These are phyloP conservation scores for Neurospora discreta DNA, from an alignment of 495 filamentous ascomycete genomes.

Conservation along the genomic window DNA sequence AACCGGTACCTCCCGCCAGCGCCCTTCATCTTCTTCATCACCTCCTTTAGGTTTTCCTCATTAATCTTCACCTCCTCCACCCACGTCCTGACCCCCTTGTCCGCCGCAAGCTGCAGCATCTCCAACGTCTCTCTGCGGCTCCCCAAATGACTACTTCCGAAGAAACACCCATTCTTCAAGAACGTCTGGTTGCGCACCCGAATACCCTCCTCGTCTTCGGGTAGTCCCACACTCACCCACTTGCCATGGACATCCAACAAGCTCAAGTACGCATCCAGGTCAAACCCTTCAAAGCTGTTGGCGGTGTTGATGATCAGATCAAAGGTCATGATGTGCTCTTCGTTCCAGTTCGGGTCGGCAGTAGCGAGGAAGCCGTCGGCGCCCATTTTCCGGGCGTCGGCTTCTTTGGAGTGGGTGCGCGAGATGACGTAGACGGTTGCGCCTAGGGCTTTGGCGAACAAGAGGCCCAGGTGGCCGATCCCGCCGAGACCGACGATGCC, in stretches of 20 bases:
- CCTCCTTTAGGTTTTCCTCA: slow-evolving; percentile 55
- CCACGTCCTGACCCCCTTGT: slow-evolving; percentile 73
- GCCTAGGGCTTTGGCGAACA: slow-evolving; percentile 62
- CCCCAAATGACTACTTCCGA: slow-evolving; percentile 74
- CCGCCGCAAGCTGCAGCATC: slow-evolving; percentile 74
- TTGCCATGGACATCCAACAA: slow-evolving; percentile 74
- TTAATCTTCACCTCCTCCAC: slow-evolving; percentile 67
- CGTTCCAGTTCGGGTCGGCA: slow-evolving; percentile 54
- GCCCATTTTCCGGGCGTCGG: slow-evolving; percentile 54
- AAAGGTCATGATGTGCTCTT: slow-evolving; percentile 40
- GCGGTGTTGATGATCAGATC: slow-evolving; percentile 53
- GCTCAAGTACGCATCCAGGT: slow-evolving; percentile 57
- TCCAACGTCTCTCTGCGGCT: slow-evolving; percentile 67
- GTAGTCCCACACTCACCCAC: slow-evolving; percentile 76
- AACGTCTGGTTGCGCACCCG: slow-evolving; percentile 68
- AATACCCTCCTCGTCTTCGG: slow-evolving; percentile 69
- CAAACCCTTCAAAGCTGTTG: slow-evolving; percentile 40
- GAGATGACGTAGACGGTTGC: slow-evolving; percentile 64
- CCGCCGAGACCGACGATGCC: slow-evolving; percentile 64
- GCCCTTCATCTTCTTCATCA: slow-evolving; percentile 55
- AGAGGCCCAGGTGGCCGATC: slow-evolving; percentile 60
- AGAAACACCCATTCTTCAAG: slow-evolving; percentile 63
- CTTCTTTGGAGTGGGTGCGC: slow-evolving; percentile 55
- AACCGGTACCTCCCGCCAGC: slow-evolving; percentile 53
- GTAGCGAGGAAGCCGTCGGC: slow-evolving; percentile 67